These are phyloP conservation scores for Zygnema circumcarinatum DNA, from an alignment of 139 green algal species.

Conservation along the genomic window DNA sequence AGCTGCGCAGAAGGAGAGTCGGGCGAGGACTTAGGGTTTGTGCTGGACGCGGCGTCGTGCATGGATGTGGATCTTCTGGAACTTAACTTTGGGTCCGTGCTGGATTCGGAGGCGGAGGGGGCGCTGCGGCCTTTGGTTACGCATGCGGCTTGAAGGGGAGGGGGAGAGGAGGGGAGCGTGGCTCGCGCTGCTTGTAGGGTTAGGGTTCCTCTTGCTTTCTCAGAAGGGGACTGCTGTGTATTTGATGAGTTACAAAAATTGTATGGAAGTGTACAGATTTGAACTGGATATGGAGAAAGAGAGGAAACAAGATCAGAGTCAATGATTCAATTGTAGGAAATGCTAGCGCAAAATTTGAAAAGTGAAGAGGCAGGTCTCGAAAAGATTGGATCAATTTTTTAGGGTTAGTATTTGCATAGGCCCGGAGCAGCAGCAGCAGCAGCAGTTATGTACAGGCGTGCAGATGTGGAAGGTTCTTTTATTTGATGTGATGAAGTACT, in stretches of 20 bases:
- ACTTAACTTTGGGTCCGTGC: neutral
- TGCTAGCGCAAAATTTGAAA: neutral
- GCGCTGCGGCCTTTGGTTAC: neutral
- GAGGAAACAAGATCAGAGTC: neutral
- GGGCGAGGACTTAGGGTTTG: neutral
- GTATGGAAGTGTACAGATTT: neutral
- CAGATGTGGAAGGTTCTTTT: neutral
- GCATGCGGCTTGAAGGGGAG: neutral
- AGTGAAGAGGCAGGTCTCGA: too few species aligned
- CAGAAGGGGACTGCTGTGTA: neutral
- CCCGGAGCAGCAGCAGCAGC: neutral
- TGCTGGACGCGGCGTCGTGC: neutral
- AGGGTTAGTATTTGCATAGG: neutral
- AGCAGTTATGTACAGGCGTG: neutral
- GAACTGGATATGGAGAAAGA: neutral
- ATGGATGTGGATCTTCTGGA: neutral
- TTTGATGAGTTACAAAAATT: neutral
- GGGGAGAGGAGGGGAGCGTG: neutral
- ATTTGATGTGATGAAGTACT: neutral
- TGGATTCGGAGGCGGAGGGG: neutral
- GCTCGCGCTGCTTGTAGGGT: too few species aligned
- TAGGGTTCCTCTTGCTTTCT: neutral
- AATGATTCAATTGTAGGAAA: neutral
- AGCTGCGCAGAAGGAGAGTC: neutral
- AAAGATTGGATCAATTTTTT: conserved; percentile 23